These are phyloP conservation scores for Craterostigma plantagineum DNA, from an alignment of 257 asterid species.

Conservation along the genomic window DNA sequence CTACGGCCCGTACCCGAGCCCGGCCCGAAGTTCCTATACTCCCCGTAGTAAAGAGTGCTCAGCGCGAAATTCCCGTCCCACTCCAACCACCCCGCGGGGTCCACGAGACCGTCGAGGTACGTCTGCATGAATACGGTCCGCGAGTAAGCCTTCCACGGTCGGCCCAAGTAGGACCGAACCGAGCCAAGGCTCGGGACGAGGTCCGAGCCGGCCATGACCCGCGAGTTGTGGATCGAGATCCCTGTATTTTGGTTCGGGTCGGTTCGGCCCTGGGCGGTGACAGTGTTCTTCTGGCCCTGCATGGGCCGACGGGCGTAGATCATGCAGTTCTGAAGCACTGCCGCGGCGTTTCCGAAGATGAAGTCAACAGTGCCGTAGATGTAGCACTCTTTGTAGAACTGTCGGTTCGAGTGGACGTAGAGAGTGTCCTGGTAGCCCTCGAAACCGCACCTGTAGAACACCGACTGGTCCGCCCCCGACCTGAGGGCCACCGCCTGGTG, in stretches of 20 bases:
- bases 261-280: conserved; percentile 15
- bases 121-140: conserved; percentile 32
- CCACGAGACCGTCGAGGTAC: conserved; percentile 17
- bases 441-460: conserved; percentile 13
- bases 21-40: conserved; percentile 35
- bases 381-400: conserved; percentile 23
- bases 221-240: conserved; percentile 13
- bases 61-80: conserved; percentile 23
- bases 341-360: conserved; percentile 45
- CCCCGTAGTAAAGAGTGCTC: conserved; percentile 28
- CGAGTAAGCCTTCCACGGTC: conserved; percentile 39
- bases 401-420: conserved; percentile 12
- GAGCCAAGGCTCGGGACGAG: no score
- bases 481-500: conserved; percentile 16
- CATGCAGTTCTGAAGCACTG: conserved; percentile 14
- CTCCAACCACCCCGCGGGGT: conserved; percentile 31
- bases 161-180: conserved; percentile 24
- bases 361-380: conserved; percentile 36
- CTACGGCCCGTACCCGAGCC: conserved; percentile 23
- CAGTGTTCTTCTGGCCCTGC: conserved; percentile 10
- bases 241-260: conserved; percentile 16
- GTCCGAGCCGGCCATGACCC: background rate
- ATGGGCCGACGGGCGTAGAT: conserved; percentile 8
- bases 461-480: conserved; percentile 11
- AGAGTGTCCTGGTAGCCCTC: conserved; percentile 11